phyloP scores from a whole-genome alignment of 2,329 filamentous ascomycete species.

The Pseudogymnoascus pannorum region DNA sequence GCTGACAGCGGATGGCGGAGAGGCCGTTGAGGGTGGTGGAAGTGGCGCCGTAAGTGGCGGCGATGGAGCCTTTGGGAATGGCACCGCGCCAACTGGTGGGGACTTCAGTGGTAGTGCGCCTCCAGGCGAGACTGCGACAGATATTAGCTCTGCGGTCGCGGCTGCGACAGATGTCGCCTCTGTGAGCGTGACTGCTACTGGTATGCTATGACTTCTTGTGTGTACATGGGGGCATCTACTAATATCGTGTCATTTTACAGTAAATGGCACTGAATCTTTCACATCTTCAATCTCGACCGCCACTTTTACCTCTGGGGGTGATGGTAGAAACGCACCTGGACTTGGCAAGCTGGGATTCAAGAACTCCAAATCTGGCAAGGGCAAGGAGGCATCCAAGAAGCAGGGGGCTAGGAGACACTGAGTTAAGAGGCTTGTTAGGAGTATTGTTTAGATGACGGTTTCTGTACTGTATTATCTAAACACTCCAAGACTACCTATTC shows the following conservation, averaged over 20 bases:
- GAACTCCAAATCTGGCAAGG: not conserved
- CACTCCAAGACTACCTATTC: not conserved
- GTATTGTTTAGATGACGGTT: not conserved
- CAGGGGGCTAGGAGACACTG: not conserved
- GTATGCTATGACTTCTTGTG: not conserved
- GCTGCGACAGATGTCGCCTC: not conserved
- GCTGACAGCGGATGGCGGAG: not conserved
- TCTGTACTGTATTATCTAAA: not conserved
- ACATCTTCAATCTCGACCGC: not conserved
- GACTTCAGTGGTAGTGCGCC: not conserved
- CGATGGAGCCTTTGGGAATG: not conserved
- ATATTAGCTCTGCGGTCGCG: too few species aligned
- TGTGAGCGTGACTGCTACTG: not conserved
- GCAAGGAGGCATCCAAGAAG: not conserved
- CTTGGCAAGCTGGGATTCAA: not conserved
- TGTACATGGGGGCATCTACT: not conserved
- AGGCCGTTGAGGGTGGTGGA: not conserved
- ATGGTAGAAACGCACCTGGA: not conserved
- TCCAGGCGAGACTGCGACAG: not conserved
- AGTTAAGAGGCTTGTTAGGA: not conserved
- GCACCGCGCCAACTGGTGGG: not conserved
- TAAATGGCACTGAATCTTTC: not conserved
- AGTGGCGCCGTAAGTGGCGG: not conserved
- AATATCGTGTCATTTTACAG: not conserved
- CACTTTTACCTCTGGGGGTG: not conserved